Evolutionary conservation across 805 yeast genomes (phyloP).

Genomic region (Suhomyces sp.): DNA sequence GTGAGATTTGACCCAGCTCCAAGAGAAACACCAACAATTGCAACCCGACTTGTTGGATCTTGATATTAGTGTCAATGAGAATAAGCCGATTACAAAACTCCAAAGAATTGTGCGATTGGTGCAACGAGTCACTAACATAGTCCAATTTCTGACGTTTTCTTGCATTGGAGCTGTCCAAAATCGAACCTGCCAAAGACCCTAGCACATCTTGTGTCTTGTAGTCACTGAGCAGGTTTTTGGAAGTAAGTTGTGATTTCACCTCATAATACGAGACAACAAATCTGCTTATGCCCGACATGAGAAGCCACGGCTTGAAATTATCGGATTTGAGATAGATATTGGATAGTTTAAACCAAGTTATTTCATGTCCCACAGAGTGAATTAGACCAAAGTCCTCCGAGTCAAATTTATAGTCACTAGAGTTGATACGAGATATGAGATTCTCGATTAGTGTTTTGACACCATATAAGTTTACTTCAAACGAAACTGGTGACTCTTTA

Average conservation of each 20-base stretch:
- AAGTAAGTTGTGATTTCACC: constrained; percentile 12
- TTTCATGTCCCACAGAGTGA: neutral
- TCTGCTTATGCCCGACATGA: constrained; percentile 30
- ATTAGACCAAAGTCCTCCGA: constrained; percentile 12
- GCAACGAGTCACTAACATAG: constrained; percentile 17
- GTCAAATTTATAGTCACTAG: constrained; percentile 10
- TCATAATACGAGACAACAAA: constrained; percentile 30
- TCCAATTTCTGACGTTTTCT: constrained; percentile 28
- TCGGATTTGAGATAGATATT: constrained; percentile 20
- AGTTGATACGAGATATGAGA: constrained; percentile 15
- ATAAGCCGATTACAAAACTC: constrained; percentile 27
- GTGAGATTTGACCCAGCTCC: constrained; percentile 7
- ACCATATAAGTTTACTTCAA: constrained; percentile 14
- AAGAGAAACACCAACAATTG: constrained; percentile 24
- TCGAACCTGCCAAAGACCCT: neutral
- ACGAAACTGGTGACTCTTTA: neutral
- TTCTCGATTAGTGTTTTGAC: constrained; percentile 21
- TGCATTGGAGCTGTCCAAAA: neutral
- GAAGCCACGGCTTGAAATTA: constrained; percentile 39
- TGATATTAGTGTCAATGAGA: constrained; percentile 9
- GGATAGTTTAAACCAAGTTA: constrained; percentile 25
- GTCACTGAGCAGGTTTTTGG: neutral
- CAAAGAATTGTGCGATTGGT: constrained; percentile 16
- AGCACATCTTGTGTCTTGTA: neutral
- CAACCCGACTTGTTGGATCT: constrained; percentile 16